Evolutionary conservation across 768 basidiomycete species (phyloP).

Genomic region (Daedaleopsis nitida): DNA sequence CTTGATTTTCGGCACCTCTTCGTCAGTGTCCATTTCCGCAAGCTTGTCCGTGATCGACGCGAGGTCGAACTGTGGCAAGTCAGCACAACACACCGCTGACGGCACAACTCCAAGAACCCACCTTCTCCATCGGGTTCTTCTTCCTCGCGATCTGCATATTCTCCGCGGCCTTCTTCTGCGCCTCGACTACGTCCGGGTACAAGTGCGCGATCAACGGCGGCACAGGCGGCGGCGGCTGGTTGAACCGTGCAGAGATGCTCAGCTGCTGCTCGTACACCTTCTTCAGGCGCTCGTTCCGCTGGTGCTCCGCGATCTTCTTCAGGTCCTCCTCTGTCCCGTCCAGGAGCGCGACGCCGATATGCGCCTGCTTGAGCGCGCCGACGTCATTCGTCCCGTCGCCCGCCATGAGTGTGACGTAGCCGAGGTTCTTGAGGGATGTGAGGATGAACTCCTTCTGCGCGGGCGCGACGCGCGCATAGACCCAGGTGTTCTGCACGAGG

Average conservation of each 20-base stretch:
- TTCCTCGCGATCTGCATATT: conserved; percentile 65
- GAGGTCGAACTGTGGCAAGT: conserved; percentile 65
- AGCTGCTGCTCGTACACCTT: conserved; percentile 97
- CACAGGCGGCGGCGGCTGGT: conserved; percentile 91
- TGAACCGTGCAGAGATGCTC: conserved; percentile 86
- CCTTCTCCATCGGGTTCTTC: conserved; percentile 91
- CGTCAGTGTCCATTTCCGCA: conserved; percentile 92
- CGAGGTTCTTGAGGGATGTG: conserved; percentile 83
- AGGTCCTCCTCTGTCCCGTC: conserved; percentile 92
- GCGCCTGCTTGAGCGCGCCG: conserved; percentile 96
- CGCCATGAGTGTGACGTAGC: conserved; percentile 95
- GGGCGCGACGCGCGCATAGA: conserved; percentile 97
- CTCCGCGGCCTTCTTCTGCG: conserved; percentile 80
- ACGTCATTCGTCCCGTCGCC: conserved; percentile 99
- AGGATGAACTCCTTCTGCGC: conserved; percentile 95
- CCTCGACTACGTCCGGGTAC: conserved; percentile 88
- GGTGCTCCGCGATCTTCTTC: conserved; percentile 91
- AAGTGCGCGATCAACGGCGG: conserved; percentile 85
- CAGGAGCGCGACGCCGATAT: conserved; percentile 91
- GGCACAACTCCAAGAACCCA: conserved; percentile 33
- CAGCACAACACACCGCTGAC: neutral
- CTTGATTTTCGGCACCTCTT: conserved; percentile 97
- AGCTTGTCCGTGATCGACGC: conserved; percentile 79
- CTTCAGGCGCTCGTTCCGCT: conserved; percentile 87
- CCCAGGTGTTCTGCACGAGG: conserved; percentile 95